Base-by-base conservation (phyloP, 192 early-diverging fungal genomes). In the Phlyctochytrium arcticum region DNA sequence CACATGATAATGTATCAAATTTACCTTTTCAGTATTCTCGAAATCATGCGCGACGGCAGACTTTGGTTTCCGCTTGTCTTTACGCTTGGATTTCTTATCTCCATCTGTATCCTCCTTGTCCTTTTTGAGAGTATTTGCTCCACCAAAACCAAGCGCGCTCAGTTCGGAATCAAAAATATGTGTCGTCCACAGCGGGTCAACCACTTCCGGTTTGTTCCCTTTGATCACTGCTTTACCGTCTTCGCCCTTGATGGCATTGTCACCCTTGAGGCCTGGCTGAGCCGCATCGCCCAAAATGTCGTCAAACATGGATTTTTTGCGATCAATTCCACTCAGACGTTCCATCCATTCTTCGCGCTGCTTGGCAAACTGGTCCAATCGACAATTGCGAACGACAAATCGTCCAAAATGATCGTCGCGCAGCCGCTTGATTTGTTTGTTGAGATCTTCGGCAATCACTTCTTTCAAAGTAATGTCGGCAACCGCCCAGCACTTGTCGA, bases 311-410 rank as follows among this genome's bases (percentile, higher is more conserved):
- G 82, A 85, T 70, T 78, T 75, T 68, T 88, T 86, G 60, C 85
- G 80, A 54, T 92, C 88, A 33, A 83, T 67, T 9, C 87, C 88
- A 74, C 82, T 80, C 72, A 90, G 81, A 57, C 78, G 75, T 72
- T 85, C 84, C 3, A 81, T 77, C 92, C 92, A 94, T 69, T 89
- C 88, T 17, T 86, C 84, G n/a, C 83, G 77, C 62, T 80, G 72
- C 54, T 79, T 65, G 75, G 89, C 89, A 74, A 85, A 94, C 60
- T 74, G 73, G 54, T 91, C 89, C 49, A 90, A 81, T 36, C 82
- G 75, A 75, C 90, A 92, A 65, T 91, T 91, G 56, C 89, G 82
- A 46, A 88, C 72, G 15, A 92, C 81, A 60, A 87, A 87, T 59
- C 85, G 82, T 34, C 89, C 92, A 64, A 87, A 81, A 62, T 80